Percentiles rank a stretch among this genome's conserved stretches.
phyloP scores from a whole-genome alignment of 495 filamentous ascomycete genomes.

The Aspergillus egyptiacus region DNA sequence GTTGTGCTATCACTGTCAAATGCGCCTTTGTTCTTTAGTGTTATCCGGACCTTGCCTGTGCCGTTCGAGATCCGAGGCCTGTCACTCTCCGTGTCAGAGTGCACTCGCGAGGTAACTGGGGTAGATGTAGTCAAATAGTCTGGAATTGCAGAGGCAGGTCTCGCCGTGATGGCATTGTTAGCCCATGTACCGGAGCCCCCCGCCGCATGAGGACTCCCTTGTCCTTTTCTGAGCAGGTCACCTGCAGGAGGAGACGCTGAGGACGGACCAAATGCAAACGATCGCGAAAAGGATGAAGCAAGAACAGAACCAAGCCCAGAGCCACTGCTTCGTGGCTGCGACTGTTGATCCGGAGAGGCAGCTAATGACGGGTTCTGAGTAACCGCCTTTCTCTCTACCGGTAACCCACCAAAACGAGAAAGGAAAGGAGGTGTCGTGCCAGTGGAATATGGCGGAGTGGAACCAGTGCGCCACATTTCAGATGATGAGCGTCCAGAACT shows the following conservation, averaged over 20 bases:
- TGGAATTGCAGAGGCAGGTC: conserved; percentile 24
- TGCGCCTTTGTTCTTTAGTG: conserved; percentile 65
- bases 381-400: conserved; percentile 29
- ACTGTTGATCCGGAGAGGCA: conserved; percentile 62
- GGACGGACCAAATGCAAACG: conserved; percentile 58
- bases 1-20: conserved; percentile 76
- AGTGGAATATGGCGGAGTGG: conserved; percentile 48
- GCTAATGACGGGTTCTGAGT: conserved; percentile 59
- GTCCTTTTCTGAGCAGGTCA: conserved; percentile 49
- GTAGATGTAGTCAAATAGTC: conserved; percentile 30
- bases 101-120: conserved; percentile 27
- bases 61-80: conserved; percentile 22
- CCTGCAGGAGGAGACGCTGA: conserved; percentile 60
- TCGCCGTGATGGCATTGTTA: conserved; percentile 52
- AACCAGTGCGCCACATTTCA: conserved; percentile 38
- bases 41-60: conserved; percentile 48
- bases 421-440: conserved; percentile 62
- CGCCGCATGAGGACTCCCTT: conserved; percentile 58
- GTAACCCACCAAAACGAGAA: conserved; percentile 27
- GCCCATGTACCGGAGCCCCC: conserved; percentile 60
- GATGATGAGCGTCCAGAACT: conserved; percentile 47
- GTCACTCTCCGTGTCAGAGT: conserved; percentile 46
- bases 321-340: conserved; percentile 33
- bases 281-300: conserved; percentile 64
- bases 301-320: conserved; percentile 53